Percentiles rank a stretch among this genome's conserved stretches.
These are phyloP conservation scores for Fraxinus americana DNA, from an alignment of 257 asterid genomes.

Conservation along the genomic window DNA sequence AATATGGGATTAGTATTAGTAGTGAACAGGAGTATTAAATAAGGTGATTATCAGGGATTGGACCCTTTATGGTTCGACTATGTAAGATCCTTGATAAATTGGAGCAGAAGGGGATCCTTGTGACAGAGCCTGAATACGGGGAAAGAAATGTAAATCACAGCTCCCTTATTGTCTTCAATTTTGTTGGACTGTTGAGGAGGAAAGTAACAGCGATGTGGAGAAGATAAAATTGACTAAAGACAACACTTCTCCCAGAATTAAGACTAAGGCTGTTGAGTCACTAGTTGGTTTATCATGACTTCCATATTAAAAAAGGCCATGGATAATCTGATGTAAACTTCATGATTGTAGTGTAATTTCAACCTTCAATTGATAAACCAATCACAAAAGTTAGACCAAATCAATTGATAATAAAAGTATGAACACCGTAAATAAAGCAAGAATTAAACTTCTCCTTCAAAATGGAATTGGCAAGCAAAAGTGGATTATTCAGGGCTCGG, in stretches of 20 bases:
- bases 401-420: too few species aligned
- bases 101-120: background rate
- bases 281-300: background rate
- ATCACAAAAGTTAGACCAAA: too few species aligned
- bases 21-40: constrained; percentile 1
- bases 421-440: too few species aligned
- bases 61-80: background rate
- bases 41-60: background rate
- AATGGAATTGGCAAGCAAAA: too few species aligned
- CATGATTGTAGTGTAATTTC: too few species aligned
- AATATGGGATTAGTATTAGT: background rate
- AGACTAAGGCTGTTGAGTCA: background rate
- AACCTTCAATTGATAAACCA: too few species aligned
- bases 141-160: background rate
- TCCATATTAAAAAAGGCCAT: too few species aligned
- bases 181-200: background rate
- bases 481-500: too few species aligned
- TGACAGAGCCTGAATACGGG: constrained; percentile 1
- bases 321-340: too few species aligned
- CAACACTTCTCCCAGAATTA: background rate
- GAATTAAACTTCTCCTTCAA: too few species aligned
- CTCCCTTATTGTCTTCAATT: background rate
- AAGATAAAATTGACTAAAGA: background rate
- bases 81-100: background rate
- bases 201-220: background rate